phyloP scores from a whole-genome alignment of 805 yeast species.

The Saccharomycodes ludwigii region DNA sequence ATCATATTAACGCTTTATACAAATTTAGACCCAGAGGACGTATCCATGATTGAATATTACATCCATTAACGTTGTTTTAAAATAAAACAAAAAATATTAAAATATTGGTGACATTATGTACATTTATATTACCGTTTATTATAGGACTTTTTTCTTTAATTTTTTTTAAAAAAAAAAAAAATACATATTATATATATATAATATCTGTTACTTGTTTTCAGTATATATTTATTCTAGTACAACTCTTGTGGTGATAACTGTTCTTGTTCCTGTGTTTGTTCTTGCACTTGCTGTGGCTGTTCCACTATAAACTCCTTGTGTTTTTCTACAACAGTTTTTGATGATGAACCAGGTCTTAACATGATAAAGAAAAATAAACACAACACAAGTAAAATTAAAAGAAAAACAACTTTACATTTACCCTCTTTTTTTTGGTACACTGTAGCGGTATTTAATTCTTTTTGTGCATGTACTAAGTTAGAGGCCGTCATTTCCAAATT shows the following conservation, averaged over 20 bases:
- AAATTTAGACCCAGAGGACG: no score
- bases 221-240: not conserved
- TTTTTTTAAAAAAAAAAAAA: no score
- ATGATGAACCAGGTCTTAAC: constrained; percentile 47
- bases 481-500: constrained; percentile 72
- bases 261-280: not conserved
- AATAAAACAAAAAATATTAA: no score
- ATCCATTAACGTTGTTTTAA: no score
- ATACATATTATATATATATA: no score
- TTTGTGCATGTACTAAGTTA: constrained; percentile 64
- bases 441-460: constrained; percentile 66
- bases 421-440: constrained; percentile 77
- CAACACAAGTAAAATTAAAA: constrained; percentile 58
- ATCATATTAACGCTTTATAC: no score
- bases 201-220: not conserved
- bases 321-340: constrained; percentile 6
- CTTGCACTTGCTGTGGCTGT: not conserved
- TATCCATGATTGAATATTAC: no score
- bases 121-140: no score
- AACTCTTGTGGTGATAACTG: constrained; percentile 1
- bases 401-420: constrained; percentile 77
- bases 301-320: constrained; percentile 4
- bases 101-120: no score
- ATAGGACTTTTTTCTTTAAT: no score
- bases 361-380: constrained; percentile 59